Evolutionary conservation across 768 basidiomycete genomes (phyloP).

Genomic region (Guyanaporus albipodus): DNA sequence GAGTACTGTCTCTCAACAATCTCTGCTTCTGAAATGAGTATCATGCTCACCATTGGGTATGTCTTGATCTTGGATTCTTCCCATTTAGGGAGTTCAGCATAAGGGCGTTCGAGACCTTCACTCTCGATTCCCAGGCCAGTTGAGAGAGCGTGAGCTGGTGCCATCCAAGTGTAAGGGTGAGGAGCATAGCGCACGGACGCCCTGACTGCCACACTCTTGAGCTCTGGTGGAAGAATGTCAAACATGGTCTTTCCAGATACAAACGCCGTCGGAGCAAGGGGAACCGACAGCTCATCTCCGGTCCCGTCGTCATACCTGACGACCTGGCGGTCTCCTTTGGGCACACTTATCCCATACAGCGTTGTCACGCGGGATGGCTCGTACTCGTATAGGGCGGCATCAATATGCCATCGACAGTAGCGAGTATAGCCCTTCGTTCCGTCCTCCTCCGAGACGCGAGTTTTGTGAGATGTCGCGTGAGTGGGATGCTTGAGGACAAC

Average conservation of each 20-base stretch:
- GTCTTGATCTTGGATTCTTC: constrained; percentile 69
- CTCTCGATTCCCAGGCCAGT: constrained; percentile 80
- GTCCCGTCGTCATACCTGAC: constrained; percentile 82
- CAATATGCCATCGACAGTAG: constrained; percentile 91
- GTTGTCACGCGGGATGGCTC: constrained; percentile 80
- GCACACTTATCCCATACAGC: constrained; percentile 72
- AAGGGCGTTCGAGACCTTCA: constrained; percentile 66
- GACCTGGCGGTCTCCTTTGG: constrained; percentile 46
- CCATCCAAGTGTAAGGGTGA: constrained; percentile 90
- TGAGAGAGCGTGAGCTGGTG: constrained; percentile 62
- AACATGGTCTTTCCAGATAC: constrained; percentile 83
- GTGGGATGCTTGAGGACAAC: constrained; percentile 80
- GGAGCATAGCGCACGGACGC: constrained; percentile 73
- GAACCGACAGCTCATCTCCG: constrained; percentile 75
- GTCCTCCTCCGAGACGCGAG: constrained; percentile 64
- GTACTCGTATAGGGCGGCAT: constrained; percentile 75
- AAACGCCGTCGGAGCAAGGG: constrained; percentile 83
- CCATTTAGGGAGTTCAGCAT: constrained; percentile 73
- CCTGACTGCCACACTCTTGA: constrained; percentile 78
- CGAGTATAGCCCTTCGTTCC: constrained; percentile 69
- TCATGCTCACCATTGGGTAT: constrained; percentile 53
- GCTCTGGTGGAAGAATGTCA: constrained; percentile 62
- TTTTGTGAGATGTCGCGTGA: constrained; percentile 86
- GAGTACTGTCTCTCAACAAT: not conserved
- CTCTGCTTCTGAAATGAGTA: not conserved